Percentiles rank a stretch among this genome's conserved stretches.
These are phyloP conservation scores for Fennellomyces sp. DNA, from an alignment of 371 early-diverging fungal genomes.

Conservation along the genomic window DNA sequence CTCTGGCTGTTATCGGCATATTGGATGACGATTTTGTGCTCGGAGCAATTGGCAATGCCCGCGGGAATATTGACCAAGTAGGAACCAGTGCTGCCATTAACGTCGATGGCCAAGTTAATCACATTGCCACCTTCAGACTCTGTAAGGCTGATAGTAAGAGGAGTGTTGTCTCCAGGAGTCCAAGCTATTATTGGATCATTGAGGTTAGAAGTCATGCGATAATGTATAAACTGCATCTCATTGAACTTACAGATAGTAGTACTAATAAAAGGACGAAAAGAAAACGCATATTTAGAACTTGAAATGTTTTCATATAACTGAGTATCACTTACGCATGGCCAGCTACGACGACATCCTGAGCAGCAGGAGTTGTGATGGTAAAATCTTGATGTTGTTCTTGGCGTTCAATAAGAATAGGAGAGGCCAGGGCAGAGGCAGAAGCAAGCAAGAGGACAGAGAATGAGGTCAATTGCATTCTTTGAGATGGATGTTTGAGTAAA, in stretches of 20 bases:
- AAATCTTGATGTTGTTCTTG: not conserved
- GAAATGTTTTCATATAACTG: not conserved
- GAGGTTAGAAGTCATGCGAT: not conserved
- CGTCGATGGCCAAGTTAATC: not conserved
- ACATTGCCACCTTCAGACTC: not conserved
- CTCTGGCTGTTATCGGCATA: not conserved
- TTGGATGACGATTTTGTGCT: slow-evolving; percentile 1
- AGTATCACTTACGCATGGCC: not conserved
- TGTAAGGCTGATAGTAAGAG: not conserved
- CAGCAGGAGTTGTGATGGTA: not conserved
- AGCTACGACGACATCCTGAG: not conserved
- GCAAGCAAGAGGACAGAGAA: not conserved
- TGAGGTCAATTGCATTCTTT: not conserved
- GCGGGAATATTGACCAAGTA: not conserved
- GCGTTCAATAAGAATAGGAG: not conserved
- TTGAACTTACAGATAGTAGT: not conserved
- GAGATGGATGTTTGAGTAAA: not conserved
- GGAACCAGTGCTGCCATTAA: not conserved
- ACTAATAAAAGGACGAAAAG: not conserved
- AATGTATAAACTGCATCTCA: not conserved
- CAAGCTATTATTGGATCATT: not conserved
- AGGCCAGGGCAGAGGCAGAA: not conserved
- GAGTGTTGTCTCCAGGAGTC: not conserved
- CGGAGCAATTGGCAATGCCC: not conserved
- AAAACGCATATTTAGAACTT: not conserved